Base-by-base conservation (phyloP, 2,329 filamentous ascomycete genomes). In the Podosphaera leucotricha region DNA sequence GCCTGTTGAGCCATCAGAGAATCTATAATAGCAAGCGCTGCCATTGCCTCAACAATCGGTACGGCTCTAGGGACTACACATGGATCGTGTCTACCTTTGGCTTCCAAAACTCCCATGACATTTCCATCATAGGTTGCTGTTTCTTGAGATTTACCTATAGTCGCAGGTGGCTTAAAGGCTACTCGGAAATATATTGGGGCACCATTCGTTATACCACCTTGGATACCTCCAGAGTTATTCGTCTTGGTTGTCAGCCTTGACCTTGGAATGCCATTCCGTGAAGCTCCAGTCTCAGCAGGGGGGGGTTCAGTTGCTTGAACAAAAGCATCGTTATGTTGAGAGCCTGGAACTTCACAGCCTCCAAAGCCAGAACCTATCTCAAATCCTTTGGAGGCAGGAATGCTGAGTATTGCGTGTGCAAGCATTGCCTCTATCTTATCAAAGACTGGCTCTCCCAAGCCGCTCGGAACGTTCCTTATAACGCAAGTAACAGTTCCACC, bases 401-500 rank as follows among this genome's bases (percentile, higher is more conserved):
- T 93, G 59, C 76, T 84, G 50, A 95, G 71, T 82, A 98, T 95
- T 42, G 82, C 90, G 57, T 95, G 87, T 21, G 75, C 86, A 40
- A 98, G 75, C 59, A 72, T 74, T 6, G 90, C 90, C 66, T 98
- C 86, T 38, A 95, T 70, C 67, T 95, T 95, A 62, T 92, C 83
- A 61, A 98, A 95, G 61, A 75, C 81, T 0, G 87, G 90, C 68
- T 95, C 90, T 47, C 90, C 90, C 2, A 95, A 71, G 0, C 87
- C 87, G 36, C 74, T 71, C 22, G 87, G 90, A 6, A 75, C 74
- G 56, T 92, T 87, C 50, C 81, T 74, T 57, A 95, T 85, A 35
- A 95, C 81, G 55, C 87, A 95, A 39, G 85, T 93, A 16, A 95
- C 85, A 11, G 84, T 92, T 48, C 90, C 90, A 47, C 90, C 90